Percentiles rank a stretch among this genome's conserved stretches.
Conservation (phyloP, 371 early-diverging fungal genomes). For the Mortierella sp. region DNA sequence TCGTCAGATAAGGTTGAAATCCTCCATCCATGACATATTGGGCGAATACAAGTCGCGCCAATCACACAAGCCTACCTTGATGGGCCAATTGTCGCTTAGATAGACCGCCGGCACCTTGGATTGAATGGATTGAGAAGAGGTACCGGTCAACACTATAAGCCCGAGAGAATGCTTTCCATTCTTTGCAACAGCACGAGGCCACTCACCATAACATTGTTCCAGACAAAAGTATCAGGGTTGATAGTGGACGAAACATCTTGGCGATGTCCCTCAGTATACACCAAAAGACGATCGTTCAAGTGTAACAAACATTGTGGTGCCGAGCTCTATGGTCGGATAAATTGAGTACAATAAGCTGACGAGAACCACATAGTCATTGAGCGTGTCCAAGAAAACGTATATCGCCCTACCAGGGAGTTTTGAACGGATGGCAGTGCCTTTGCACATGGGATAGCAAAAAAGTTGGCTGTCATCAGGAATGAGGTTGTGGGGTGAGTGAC, state of each 20-base stretch:
- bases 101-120: constrained; percentile 78
- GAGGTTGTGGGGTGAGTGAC: neutral
- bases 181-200: too few relatives aligned
- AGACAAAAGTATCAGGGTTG: constrained; percentile 79
- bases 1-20: neutral
- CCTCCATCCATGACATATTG: neutral
- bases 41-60: neutral
- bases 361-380: neutral
- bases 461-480: constrained; percentile 41
- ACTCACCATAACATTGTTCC: constrained; percentile 79
- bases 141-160: too few relatives aligned
- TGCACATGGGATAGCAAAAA: constrained; percentile 77
- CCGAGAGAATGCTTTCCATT: too few relatives aligned
- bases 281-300: constrained; percentile 76
- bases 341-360: neutral
- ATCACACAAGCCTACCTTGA: constrained; percentile 73
- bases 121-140: neutral
- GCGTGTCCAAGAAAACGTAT: neutral
- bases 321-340: constrained; percentile 65
- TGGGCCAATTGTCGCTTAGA: constrained; percentile 87
- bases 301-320: constrained; percentile 72
- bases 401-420: constrained; percentile 63
- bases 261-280: constrained; percentile 77
- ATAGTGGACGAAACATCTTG: constrained; percentile 73
- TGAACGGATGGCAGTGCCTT: constrained; percentile 70